Evolutionary conservation across 331 rosid species (phyloP), one percentile per base, ranked within the genome.

Genomic region (Telfairia occidentalis): DNA sequence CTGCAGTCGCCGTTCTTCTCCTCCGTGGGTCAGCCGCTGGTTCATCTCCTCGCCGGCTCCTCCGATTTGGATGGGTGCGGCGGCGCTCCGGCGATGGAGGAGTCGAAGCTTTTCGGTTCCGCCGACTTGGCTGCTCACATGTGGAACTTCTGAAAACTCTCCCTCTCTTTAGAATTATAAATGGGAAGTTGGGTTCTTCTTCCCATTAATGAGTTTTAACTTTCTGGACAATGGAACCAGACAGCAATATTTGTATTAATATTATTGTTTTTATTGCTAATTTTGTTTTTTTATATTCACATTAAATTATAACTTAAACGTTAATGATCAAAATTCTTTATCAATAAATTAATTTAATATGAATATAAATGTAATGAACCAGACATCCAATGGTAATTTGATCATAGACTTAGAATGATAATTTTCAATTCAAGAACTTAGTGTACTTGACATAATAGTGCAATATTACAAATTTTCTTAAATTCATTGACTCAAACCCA

Each of bases 1-100:
- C 96, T 89, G 32, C 92, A 91, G 59, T 53, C 87, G 11, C 96
- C 97, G 0, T 80, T 86, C 69, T 82, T 88, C 34, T 82, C 89
- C 5, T 57, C 83, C 53, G 74, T 46, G 78, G 30, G 74, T 16
- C 70, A 76, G 1, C 81, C 72, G 52, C 77, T 9, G 77, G 58
- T 34, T 32, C 70, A 66, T 40, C 73, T 66, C 10, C 12, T 66
- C 6, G 9, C 12, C 34, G 73, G 5, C 2, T 34, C 34, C 4
- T 10, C 34, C 19, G 19, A 65, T 0, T 19, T 37, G 30, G 72
- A 38, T 66, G 50, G 32, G 9, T 40, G 34, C 9, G 50, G 73
- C 19, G 73, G 32, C 2, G 73, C 11, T 12, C 50, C 73, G 52
- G n/a, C 34, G 28, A 9, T 21, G 34, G 73, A 66, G 32, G 63